Evolutionary conservation across 305 asterid genomes (phyloP).

Genomic region (Fraxinus dipetala): DNA sequence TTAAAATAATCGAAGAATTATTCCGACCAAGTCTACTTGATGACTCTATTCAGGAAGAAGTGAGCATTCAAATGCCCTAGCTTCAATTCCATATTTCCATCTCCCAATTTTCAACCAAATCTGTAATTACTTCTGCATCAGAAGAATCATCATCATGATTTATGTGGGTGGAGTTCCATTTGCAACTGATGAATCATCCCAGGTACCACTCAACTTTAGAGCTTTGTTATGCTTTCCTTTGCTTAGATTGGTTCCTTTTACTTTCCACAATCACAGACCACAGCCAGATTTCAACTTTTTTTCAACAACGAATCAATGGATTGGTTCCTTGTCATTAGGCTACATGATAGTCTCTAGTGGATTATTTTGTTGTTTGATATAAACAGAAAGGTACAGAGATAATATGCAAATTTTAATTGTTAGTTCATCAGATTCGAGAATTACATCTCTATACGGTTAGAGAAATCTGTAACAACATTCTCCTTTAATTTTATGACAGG

Average conservation of each 20-base stretch:
- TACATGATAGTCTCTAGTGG: conserved; percentile 4
- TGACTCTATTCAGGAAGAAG: background rate
- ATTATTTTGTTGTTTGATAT: background rate
- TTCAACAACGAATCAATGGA: background rate
- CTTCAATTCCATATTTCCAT: background rate
- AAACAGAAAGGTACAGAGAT: background rate
- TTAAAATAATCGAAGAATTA: too few relatives aligned
- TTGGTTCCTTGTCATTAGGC: background rate
- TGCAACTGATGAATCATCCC: conserved; percentile 43
- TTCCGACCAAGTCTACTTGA: background rate
- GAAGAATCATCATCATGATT: conserved; percentile 39
- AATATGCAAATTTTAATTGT: background rate
- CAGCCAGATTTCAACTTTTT: background rate
- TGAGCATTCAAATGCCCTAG: background rate
- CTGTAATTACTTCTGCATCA: background rate
- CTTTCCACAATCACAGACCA: background rate
- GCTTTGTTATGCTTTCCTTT: background rate
- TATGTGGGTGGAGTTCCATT: conserved; percentile 57
- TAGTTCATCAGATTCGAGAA: background rate
- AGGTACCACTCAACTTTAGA: conserved; percentile 35
- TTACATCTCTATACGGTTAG: background rate
- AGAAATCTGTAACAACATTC: background rate
- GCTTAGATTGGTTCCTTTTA: background rate
- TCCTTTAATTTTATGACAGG: background rate
- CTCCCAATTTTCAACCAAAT: background rate